Evolutionary conservation across 192 early-diverging fungal species (phyloP).

Genomic region (Coemansia furcata): DNA sequence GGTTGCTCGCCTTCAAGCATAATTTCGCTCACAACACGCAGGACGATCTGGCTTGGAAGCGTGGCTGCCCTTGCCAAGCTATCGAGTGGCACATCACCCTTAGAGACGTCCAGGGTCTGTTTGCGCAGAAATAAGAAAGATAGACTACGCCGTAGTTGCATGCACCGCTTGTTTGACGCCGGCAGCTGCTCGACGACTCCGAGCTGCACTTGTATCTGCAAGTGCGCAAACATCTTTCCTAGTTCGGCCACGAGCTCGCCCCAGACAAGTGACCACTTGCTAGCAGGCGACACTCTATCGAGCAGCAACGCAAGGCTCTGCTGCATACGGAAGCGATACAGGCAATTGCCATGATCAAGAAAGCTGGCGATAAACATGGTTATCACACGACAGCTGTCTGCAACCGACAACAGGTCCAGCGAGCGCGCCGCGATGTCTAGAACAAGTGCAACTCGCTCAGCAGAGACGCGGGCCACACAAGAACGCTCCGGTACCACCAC

Average conservation of each 20-base stretch:
- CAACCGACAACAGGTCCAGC: conserved; percentile 10
- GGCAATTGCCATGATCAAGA: conserved; percentile 17
- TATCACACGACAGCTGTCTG: conserved; percentile 15
- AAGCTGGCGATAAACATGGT: conserved; percentile 5
- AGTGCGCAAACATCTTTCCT: not conserved
- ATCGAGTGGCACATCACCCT: not conserved
- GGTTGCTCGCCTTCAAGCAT: conserved; percentile 19
- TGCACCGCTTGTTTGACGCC: conserved; percentile 26
- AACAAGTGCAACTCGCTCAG: conserved; percentile 20
- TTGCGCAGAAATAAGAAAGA: conserved; percentile 26
- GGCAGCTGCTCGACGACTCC: conserved; percentile 21
- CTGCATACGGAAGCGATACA: conserved; percentile 15
- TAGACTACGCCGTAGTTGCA: conserved; percentile 32
- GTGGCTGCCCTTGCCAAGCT: conserved; percentile 9
- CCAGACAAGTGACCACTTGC: conserved; percentile 36
- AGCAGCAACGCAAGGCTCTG: conserved; percentile 14
- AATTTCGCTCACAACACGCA: conserved; percentile 40
- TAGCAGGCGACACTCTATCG: conserved; percentile 17
- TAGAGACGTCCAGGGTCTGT: not conserved
- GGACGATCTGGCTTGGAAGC: conserved; percentile 27
- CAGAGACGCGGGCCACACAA: not conserved
- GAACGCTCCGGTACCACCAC: not conserved
- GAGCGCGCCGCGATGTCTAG: conserved; percentile 14
- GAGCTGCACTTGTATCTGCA: conserved; percentile 12
- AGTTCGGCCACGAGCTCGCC: conserved; percentile 17